Conservation (phyloP, 495 filamentous ascomycete genomes). For the Trichocladium antarcticum region DNA sequence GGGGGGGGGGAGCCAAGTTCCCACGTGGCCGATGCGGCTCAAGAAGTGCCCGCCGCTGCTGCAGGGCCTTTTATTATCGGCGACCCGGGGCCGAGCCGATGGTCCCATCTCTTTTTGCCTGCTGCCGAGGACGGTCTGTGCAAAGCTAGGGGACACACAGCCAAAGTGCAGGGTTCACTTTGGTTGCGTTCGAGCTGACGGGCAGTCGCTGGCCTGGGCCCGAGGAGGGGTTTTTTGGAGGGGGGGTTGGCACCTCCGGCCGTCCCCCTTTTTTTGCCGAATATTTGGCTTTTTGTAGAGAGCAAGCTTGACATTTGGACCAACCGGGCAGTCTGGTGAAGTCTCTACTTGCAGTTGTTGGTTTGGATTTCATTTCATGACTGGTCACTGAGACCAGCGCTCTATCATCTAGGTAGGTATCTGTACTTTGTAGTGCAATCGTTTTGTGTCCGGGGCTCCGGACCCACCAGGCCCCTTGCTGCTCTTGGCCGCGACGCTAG, state of each 20-base stretch:
- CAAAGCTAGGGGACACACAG: neutral
- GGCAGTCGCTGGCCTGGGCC: no score
- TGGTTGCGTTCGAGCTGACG: neutral
- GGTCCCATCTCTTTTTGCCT: constrained; percentile 3
- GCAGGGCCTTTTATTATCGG: no score
- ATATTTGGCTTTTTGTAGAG: no score
- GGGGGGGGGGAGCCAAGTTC: constrained; percentile 20
- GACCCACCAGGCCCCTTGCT: neutral
- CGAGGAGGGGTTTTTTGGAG: neutral
- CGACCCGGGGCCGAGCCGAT: neutral
- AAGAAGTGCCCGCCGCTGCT: constrained; percentile 7
- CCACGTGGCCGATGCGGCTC: constrained; percentile 26
- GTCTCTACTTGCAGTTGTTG: no score
- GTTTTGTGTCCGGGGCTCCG: neutral
- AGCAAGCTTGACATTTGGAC: no score
- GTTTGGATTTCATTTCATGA: neutral
- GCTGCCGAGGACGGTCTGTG: constrained; percentile 9
- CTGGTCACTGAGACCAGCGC: neutral
- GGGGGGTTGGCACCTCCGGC: neutral
- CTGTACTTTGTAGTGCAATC: neutral
- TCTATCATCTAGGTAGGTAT: neutral
- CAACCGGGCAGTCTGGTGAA: no score
- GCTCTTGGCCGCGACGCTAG: neutral
- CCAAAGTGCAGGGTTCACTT: neutral
- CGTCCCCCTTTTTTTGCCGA: neutral